Conservation (phyloP, 768 basidiomycete genomes). For the Leccinum variicolor region DNA sequence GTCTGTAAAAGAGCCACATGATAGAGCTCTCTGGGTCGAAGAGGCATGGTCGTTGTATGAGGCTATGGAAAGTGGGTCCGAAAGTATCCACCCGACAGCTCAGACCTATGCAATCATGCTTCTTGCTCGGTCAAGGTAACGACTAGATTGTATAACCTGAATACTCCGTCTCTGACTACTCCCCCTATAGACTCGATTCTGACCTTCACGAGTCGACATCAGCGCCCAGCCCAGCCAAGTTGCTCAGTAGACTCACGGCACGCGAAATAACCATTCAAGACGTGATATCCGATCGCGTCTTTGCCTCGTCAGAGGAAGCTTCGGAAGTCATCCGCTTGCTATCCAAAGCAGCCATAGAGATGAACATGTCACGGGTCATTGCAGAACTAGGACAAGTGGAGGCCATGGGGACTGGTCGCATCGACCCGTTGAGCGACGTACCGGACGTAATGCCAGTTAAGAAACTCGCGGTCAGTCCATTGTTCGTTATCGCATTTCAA, state of each 20-base stretch:
- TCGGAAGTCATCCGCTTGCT: conserved; percentile 51
- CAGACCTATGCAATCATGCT: conserved; percentile 72
- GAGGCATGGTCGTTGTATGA: conserved; percentile 61
- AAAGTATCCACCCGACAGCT: conserved; percentile 48
- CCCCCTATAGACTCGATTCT: conserved; percentile 35
- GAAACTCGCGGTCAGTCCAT: conserved; percentile 38
- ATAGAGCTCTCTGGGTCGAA: conserved; percentile 55
- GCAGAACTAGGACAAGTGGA: conserved; percentile 56
- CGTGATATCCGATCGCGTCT: conserved; percentile 56
- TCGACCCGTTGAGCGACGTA: conserved; percentile 47
- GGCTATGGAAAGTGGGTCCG: conserved; percentile 47
- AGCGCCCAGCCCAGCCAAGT: conserved; percentile 18
- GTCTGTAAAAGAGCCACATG: conserved; percentile 39
- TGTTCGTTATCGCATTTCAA: neutral
- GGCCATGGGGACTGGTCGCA: conserved; percentile 35
- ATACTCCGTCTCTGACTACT: conserved; percentile 38
- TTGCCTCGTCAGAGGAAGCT: conserved; percentile 55
- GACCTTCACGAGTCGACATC: conserved; percentile 23
- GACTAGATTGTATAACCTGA: neutral
- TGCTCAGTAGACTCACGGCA: conserved; percentile 46
- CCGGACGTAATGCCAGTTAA: conserved; percentile 64
- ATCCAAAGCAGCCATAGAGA: conserved; percentile 57
- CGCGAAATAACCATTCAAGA: conserved; percentile 47
- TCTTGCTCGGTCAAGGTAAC: conserved; percentile 52
- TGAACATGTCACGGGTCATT: conserved; percentile 48